Conservation (phyloP, 352 stramenopile species). For the Globisporangium barbulae region DNA sequence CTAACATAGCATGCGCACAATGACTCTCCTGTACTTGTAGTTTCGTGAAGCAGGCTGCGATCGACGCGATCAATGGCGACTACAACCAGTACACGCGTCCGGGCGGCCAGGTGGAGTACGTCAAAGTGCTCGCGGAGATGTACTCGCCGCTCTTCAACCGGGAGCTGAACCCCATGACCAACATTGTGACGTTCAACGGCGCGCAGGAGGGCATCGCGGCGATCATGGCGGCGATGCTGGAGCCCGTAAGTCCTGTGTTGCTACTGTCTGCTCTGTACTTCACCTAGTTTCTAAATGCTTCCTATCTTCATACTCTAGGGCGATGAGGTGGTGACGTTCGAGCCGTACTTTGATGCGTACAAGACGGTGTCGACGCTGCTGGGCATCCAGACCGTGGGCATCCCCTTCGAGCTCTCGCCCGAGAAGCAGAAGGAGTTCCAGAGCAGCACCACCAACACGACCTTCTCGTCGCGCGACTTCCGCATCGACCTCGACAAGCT, state of each 20-base stretch:
- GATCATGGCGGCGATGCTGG: conserved; percentile 73
- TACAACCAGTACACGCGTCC: conserved; percentile 91
- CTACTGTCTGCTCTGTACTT: background rate
- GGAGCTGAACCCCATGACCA: conserved; percentile 64
- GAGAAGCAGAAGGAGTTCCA: conserved; percentile 46
- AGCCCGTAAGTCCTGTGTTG: conserved; percentile 32
- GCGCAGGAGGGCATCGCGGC: conserved; percentile 85
- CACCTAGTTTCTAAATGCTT: background rate
- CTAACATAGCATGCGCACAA: background rate
- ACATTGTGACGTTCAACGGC: conserved; percentile 88
- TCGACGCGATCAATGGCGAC: conserved; percentile 72
- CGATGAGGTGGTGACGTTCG: conserved; percentile 85
- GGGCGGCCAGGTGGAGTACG: conserved; percentile 76
- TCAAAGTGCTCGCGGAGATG: conserved; percentile 73
- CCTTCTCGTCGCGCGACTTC: conserved; percentile 75
- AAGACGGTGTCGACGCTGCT: conserved; percentile 83
- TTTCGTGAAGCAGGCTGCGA: conserved; percentile 87
- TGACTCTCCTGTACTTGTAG: conserved; percentile 13
- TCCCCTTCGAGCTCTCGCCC: conserved; percentile 60
- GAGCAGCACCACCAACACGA: conserved; percentile 16
- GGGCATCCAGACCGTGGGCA: conserved; percentile 66
- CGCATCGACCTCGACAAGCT: conserved; percentile 85
- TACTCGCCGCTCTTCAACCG: conserved; percentile 72
- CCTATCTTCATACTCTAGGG: conserved; percentile 25
- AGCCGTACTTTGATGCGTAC: conserved; percentile 91